phyloP scores from a whole-genome alignment of 208 protist genomes.

The Balamuthia mandrillaris region DNA sequence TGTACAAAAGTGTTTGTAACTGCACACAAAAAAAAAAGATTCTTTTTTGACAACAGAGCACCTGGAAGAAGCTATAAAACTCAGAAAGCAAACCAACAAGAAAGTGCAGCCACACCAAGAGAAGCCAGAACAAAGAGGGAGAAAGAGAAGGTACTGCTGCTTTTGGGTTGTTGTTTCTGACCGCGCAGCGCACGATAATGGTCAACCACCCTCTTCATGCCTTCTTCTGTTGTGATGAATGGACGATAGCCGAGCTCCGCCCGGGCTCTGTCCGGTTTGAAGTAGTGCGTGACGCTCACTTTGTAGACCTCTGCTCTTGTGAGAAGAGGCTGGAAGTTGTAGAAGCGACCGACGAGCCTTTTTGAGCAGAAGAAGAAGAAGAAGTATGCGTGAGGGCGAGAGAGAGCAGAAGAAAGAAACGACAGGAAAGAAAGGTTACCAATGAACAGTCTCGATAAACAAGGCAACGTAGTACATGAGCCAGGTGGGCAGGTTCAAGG shows the following conservation, averaged over 20 bases:
- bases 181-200: too few relatives aligned
- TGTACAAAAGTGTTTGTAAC: too few relatives aligned
- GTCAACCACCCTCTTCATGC: constrained; percentile 1
- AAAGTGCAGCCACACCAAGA: too few relatives aligned
- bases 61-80: too few relatives aligned
- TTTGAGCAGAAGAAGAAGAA: background rate
- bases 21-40: too few relatives aligned
- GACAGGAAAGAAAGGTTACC: background rate
- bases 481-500: background rate
- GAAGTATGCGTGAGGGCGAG: background rate
- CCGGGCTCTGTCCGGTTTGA: constrained; percentile 29
- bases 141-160: too few relatives aligned
- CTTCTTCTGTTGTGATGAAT: background rate
- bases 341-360: constrained; percentile 22
- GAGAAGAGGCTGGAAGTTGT: constrained; percentile 54
- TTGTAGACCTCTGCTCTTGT: constrained; percentile 55
- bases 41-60: too few relatives aligned
- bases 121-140: too few relatives aligned
- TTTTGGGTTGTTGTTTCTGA: too few relatives aligned
- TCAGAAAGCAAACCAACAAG: too few relatives aligned
- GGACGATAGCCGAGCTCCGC: constrained; percentile 26
- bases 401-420: background rate
- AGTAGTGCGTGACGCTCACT: constrained; percentile 55
- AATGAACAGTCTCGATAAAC: constrained; percentile 34
- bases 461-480: constrained; percentile 48